Base-by-base conservation (phyloP, 176 grass and related monocot species). In the Avena insularis region DNA sequence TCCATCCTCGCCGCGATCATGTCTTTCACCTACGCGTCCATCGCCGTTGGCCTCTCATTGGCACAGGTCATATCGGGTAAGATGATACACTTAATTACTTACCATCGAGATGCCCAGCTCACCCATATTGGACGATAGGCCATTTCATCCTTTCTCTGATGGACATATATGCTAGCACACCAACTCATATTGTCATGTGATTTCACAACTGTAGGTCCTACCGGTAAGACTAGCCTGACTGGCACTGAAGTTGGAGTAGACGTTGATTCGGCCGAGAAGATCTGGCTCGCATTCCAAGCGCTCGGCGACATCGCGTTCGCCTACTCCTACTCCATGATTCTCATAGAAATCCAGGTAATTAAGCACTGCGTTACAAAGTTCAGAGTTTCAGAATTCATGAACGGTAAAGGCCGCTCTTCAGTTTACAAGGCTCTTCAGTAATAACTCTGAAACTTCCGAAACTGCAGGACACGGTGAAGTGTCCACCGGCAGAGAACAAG, bases 281-380 rank as follows among this genome's bases (percentile, higher is more conserved):
- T 99, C 55, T 99, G 97, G 94, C 54, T 91, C 2, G 82, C 85
- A 5, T 86, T 94, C 49, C 97, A 96, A 74, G 94, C 97, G 57
- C 90, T 96, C 20, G 97, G 97, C 36, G 81, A 99, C 82, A 91
- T 99, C 15, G 97, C 97, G 0, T 99, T 99, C 55, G 94, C 97
- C 4, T 99, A 99, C 60, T 96, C 94, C 0, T 99, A 90, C 85
- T 96, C 97, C 35, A 87, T 99, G 92, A 91, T 99, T 81, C 89
- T 99, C 5, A 95, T 96, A 15, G 97, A 99, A 84, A 99, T 99
- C 72, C 94, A 99, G 86, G 96, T 92, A 90, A 71, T 65, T 9
- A 59, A 25, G 35, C 13, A 65, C 2, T 38, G 1, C 4, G 45
- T 29, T 8, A 53, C 0, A 29, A 21, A 12, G 20, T 25, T 83